Conservation (phyloP, 768 basidiomycete species). For the Russula sp. region DNA sequence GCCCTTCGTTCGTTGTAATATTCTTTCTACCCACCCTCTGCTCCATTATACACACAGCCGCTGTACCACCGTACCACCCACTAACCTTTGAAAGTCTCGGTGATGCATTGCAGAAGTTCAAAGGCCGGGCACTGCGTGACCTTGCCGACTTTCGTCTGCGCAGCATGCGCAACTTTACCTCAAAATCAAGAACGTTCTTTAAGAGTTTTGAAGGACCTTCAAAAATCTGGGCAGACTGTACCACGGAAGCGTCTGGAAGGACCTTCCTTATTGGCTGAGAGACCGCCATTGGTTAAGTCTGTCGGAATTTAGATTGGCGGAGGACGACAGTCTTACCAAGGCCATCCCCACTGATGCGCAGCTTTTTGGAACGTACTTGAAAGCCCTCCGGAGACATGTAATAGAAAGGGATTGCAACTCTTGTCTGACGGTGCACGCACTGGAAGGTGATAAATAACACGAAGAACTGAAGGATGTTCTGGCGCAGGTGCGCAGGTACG, state of each 20-base stretch:
- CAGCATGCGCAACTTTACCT: neutral
- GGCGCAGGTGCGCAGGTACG: neutral
- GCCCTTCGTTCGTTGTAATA: too few relatives aligned
- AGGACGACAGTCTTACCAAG: neutral
- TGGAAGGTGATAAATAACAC: constrained; percentile 8
- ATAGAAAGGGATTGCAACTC: neutral
- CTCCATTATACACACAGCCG: too few relatives aligned
- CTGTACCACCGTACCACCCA: too few relatives aligned
- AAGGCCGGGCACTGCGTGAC: neutral
- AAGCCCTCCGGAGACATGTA: neutral
- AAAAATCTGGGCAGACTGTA: constrained; percentile 7
- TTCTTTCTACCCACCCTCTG: too few relatives aligned
- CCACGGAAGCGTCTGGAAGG: neutral
- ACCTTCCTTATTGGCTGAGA: neutral
- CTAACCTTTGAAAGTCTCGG: neutral
- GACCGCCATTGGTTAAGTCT: too few relatives aligned
- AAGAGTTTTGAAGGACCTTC: neutral
- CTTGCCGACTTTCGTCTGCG: neutral
- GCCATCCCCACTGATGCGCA: neutral
- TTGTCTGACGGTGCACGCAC: constrained; percentile 3
- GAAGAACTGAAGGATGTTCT: neutral
- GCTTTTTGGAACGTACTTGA: neutral
- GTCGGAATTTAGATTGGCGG: too few relatives aligned
- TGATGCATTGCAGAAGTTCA: neutral
- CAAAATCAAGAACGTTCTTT: neutral